Conservation (phyloP, 306 rosid genomes). For the Cucurbita ficifolia region DNA sequence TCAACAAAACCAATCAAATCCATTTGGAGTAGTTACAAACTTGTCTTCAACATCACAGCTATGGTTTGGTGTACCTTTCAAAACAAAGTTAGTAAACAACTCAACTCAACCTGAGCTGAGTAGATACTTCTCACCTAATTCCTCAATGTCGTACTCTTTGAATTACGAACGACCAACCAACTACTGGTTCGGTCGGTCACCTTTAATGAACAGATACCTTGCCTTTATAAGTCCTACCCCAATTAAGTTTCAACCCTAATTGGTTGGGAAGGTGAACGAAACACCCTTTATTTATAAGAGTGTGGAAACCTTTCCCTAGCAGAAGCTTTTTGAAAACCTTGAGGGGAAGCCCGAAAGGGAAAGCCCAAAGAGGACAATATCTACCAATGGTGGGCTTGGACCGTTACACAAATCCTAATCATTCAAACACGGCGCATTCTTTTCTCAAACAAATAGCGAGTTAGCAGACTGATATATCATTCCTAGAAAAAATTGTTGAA, state of each 20-base stretch:
- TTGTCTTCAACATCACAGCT: neutral
- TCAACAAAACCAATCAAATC: neutral
- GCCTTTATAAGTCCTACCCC: neutral
- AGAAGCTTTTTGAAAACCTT: no score
- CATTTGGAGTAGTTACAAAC: neutral
- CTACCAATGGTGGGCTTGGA: no score
- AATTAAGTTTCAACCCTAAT: neutral
- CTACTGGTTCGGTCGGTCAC: neutral
- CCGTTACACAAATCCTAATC: neutral
- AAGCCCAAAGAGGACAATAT: no score
- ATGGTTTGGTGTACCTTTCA: neutral
- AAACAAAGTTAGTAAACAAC: neutral
- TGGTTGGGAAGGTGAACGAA: no score
- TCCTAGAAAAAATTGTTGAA: neutral
- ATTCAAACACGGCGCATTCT: neutral
- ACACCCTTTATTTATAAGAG: no score
- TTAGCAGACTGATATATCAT: neutral
- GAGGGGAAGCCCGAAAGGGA: no score
- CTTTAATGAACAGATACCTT: neutral
- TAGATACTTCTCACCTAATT: neutral
- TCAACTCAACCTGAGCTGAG: neutral
- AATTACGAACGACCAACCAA: neutral
- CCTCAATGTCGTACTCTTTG: neutral
- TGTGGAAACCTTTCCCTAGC: no score
- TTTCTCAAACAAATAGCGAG: neutral